Evolutionary conservation across 2,329 filamentous ascomycete species (phyloP), one percentile per base, ranked within the genome.

Genomic region (Escovopsis sp.): DNA sequence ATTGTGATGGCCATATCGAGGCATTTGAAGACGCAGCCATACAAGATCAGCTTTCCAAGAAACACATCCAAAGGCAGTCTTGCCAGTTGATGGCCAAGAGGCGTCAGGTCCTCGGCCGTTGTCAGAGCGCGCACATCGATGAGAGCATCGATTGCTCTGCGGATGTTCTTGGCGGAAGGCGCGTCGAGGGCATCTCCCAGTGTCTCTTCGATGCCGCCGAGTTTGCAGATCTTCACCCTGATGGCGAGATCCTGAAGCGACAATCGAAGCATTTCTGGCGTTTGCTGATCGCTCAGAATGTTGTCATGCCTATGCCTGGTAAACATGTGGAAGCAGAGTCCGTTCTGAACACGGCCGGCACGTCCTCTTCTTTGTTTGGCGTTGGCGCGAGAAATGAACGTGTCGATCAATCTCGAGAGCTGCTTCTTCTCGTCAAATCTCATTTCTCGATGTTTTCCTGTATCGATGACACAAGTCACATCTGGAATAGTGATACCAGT

Each of bases 401-500:
- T 87, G 58, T 96, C 89, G 32, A 94, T 82, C 18, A 98, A 72
- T 19, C 85, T 76, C 1, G 89, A 96, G 32, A 98, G 70, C 55
- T 98, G 91, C 44, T 87, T 75, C 43, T 85, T 77, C 64, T 98
- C 91, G 55, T 98, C 89, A 53, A 94, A 96, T 26, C 89, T 73
- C 89, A 95, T 95, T 61, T 94, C 89, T 50, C 93, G 87, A 61
- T 96, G 89, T 61, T 94, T 96, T 44, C 91, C 91, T 1, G 87
- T 88, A 59, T 98, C 91, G 45, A 98, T 83, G 38, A 98, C 91
- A 53, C 88, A 94, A 1, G 91, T 96, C 28, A 98, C 85, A 57
- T 98, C 91, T 1, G 91, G 91, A 50, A 98, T 98, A 0, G 91
- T 98, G 56, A 98, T 94, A 66, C 91, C 91, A 1, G 91, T 98